phyloP scores from a whole-genome alignment of 306 rosid genomes.

The Pueraria montana region DNA sequence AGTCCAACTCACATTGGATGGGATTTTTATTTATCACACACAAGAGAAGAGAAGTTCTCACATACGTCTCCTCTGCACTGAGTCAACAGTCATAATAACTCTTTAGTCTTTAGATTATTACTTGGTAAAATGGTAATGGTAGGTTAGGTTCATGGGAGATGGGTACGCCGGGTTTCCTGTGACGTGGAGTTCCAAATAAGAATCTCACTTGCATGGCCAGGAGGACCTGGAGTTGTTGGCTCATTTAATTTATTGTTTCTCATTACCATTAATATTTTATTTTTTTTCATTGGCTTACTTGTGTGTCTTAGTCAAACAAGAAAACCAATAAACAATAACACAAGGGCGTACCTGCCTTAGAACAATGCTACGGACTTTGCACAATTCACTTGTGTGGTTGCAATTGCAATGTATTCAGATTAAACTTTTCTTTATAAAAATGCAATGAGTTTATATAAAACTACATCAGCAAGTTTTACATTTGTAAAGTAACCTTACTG shows the following conservation, averaged over 20 bases:
- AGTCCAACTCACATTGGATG: conserved; percentile 29
- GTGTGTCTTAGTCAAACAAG: conserved; percentile 41
- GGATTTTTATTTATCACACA: conserved; percentile 6
- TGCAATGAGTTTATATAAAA: conserved; percentile 22
- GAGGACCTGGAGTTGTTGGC: neutral
- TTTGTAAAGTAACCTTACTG: neutral
- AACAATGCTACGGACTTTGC: neutral
- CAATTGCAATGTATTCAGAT: neutral
- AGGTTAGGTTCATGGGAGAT: conserved; percentile 56
- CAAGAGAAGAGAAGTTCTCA: neutral
- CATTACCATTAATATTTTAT: neutral
- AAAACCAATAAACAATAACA: conserved; percentile 11
- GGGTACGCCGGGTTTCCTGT: conserved; percentile 55
- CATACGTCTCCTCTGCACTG: neutral
- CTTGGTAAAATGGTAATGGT: conserved; percentile 25
- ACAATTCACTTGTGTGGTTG: conserved; percentile 21
- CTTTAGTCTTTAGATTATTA: neutral
- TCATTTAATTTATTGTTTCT: conserved; percentile 30
- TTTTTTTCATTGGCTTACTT: neutral
- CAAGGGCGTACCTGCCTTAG: neutral
- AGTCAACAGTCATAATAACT: conserved; percentile 33
- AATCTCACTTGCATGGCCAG: conserved; percentile 33
- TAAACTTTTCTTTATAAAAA: neutral
- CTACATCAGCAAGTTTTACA: neutral
- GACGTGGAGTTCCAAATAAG: conserved; percentile 52